These are phyloP conservation scores for Escovopsis sp. DNA, from an alignment of 2,329 filamentous ascomycete genomes.

Conservation along the genomic window DNA sequence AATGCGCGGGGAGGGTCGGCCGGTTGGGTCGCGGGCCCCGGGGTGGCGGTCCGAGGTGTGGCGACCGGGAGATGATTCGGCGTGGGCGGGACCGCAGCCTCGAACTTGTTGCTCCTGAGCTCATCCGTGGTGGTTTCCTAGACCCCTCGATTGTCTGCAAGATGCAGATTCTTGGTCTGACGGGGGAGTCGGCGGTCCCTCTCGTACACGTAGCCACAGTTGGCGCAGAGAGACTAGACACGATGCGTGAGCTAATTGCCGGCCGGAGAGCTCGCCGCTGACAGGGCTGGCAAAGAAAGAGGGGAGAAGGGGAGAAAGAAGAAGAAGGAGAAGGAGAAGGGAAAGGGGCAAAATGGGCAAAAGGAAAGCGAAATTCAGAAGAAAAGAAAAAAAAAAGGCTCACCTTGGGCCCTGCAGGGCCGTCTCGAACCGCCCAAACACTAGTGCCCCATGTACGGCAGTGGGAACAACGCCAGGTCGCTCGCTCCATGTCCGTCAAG, in stretches of 20 bases:
- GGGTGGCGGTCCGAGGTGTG: too few species aligned
- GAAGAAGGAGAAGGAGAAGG: background rate
- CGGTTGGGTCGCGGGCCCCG: too few species aligned
- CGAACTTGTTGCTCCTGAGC: slow-evolving; percentile 7
- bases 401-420: slow-evolving; percentile 70
- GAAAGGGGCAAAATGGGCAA: background rate
- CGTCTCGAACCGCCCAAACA: slow-evolving; percentile 91
- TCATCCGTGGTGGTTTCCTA: slow-evolving; percentile 13
- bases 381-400: slow-evolving; percentile 18
- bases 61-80: background rate
- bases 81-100: background rate
- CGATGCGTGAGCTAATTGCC: too few species aligned
- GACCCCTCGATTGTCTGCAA: slow-evolving; percentile 18
- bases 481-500: slow-evolving; percentile 62
- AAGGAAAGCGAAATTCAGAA: background rate
- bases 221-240: slow-evolving; percentile 69
- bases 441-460: slow-evolving; percentile 78
- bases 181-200: slow-evolving; percentile 66
- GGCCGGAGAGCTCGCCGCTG: too few species aligned
- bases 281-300: too few species aligned
- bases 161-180: slow-evolving; percentile 26
- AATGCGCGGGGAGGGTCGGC: too few species aligned
- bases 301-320: slow-evolving; percentile 6
- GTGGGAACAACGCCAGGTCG: slow-evolving; percentile 75
- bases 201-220: slow-evolving; percentile 82